Conservation (phyloP, 2,329 filamentous ascomycete genomes). For the Hypoxylon sp. region DNA sequence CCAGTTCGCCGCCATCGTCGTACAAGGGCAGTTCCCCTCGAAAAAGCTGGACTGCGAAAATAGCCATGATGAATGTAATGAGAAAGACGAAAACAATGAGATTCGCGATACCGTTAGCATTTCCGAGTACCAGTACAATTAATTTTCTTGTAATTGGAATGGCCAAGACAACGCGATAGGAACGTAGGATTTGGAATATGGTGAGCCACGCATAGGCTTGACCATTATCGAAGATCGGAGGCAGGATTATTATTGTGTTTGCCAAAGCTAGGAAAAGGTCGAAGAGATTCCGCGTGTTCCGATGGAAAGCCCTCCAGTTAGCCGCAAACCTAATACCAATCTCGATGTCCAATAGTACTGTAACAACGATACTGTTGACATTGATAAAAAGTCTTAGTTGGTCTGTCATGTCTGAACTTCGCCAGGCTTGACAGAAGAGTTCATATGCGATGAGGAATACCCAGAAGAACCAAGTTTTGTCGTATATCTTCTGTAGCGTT, state of each 20-base stretch:
- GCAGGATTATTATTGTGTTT: slow-evolving; percentile 86
- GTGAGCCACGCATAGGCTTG: slow-evolving; percentile 86
- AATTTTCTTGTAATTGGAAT: slow-evolving; percentile 87
- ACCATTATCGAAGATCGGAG: slow-evolving; percentile 76
- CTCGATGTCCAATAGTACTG: slow-evolving; percentile 79
- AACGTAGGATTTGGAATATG: slow-evolving; percentile 89
- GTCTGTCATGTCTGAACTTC: slow-evolving; percentile 78
- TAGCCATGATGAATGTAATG: slow-evolving; percentile 91
- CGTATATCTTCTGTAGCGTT: slow-evolving; percentile 73
- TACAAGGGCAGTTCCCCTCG: slow-evolving; percentile 79
- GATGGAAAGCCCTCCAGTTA: slow-evolving; percentile 84
- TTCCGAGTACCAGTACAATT: slow-evolving; percentile 87
- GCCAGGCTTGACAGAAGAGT: slow-evolving; percentile 79
- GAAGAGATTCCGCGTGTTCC: slow-evolving; percentile 76
- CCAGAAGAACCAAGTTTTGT: slow-evolving; percentile 81
- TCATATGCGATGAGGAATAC: slow-evolving; percentile 80
- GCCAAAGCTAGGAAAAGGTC: slow-evolving; percentile 83
- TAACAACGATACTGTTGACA: slow-evolving; percentile 77
- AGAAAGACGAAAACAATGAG: slow-evolving; percentile 96
- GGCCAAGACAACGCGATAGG: slow-evolving; percentile 90
- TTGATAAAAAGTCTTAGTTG: slow-evolving; percentile 71
- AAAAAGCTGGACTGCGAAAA: slow-evolving; percentile 93
- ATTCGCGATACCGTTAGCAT: slow-evolving; percentile 90
- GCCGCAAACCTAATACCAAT: slow-evolving; percentile 80
- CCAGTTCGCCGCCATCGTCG: slow-evolving; percentile 68